Evolutionary conservation across 169 alveolate genomes (phyloP).

Genomic region (Plasmodium billcollinsi): DNA sequence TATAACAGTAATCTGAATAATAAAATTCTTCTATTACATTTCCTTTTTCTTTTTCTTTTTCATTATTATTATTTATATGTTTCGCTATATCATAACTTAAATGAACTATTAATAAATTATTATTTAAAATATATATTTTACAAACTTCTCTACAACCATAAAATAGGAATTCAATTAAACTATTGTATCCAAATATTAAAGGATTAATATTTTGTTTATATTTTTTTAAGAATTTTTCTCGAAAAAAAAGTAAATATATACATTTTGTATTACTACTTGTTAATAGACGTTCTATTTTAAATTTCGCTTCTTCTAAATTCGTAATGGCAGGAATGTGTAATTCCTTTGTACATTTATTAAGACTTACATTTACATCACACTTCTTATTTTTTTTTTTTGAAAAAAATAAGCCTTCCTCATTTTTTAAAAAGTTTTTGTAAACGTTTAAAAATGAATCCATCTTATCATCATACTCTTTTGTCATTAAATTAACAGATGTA

Average conservation of each 20-base stretch:
- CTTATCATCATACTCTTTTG: no score
- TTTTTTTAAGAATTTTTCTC: conserved; percentile 26
- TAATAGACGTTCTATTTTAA: conserved; percentile 7
- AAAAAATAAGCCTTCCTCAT: conserved; percentile 1
- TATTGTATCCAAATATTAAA: conserved; percentile 1
- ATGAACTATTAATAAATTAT: conserved; percentile 11
- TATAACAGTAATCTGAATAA: conserved; percentile 13
- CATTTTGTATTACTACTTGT: conserved; percentile 1
- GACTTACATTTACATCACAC: neutral
- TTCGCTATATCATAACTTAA: conserved; percentile 13
- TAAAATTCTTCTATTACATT: conserved; percentile 17
- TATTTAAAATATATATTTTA: conserved; percentile 11
- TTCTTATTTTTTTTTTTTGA: neutral
- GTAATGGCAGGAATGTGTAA: neutral
- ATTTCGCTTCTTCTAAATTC: conserved; percentile 32
- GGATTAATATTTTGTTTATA: conserved; percentile 7
- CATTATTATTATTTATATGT: neutral
- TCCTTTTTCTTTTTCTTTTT: neutral
- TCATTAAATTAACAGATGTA: no score
- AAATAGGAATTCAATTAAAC: conserved; percentile 34
- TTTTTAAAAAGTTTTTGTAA: neutral
- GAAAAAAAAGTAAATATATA: conserved; percentile 5
- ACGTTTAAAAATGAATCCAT: conserved; percentile 6
- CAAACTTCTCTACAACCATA: conserved; percentile 35
- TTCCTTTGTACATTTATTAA: neutral